A percentile compares a stretch with the other conserved stretches of the same genome.
phyloP scores from a whole-genome alignment of 176 grass and related monocot genomes.

The Avena sativa region DNA sequence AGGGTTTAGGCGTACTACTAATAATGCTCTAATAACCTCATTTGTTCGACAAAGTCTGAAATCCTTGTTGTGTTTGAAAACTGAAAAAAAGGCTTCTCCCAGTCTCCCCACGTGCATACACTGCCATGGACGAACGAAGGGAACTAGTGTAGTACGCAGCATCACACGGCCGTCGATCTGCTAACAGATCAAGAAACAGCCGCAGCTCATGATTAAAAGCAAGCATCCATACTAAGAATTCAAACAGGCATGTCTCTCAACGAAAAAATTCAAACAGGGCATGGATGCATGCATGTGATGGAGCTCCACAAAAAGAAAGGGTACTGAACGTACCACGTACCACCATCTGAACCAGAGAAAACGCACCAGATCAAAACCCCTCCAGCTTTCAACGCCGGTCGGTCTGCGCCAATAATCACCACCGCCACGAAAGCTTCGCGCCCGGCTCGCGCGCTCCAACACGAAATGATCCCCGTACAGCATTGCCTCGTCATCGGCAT shows the following conservation, averaged over 20 bases:
- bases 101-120: too few relatives aligned
- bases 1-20: too few relatives aligned
- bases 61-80: too few relatives aligned
- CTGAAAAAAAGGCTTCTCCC: too few relatives aligned
- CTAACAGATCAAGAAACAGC: too few relatives aligned
- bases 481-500: background rate
- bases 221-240: background rate
- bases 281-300: background rate
- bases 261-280: too few relatives aligned
- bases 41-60: too few relatives aligned
- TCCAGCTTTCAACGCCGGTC: background rate
- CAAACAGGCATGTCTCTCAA: background rate
- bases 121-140: too few relatives aligned
- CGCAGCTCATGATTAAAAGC: too few relatives aligned
- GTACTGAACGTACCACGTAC: background rate
- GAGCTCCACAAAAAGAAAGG: background rate
- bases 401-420: constrained; percentile 23
- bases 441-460: background rate
- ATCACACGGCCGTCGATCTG: too few relatives aligned
- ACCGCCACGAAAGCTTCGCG: background rate
- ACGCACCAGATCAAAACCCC: background rate
- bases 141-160: too few relatives aligned
- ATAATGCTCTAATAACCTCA: too few relatives aligned
- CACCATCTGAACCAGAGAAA: background rate
- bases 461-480: background rate